A percentile compares a stretch with the other conserved stretches of the same genome.
Conservation (phyloP, 75 land plant genomes). For the Pinus tabuliformis region DNA sequence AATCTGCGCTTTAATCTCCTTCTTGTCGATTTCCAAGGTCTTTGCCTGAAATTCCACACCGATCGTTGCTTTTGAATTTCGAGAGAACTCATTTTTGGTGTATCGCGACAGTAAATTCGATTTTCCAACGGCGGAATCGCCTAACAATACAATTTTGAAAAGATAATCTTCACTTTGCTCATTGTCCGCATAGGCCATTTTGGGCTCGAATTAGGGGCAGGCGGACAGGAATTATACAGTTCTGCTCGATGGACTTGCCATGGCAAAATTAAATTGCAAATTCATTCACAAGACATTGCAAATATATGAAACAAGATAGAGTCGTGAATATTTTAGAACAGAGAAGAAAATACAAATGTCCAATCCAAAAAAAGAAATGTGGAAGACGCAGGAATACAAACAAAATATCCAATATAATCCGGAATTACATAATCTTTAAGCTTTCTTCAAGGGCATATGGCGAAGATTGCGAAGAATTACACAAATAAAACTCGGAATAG, state of each 20-base stretch:
- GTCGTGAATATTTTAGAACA: no score
- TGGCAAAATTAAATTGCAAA: not conserved
- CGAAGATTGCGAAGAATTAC: no score
- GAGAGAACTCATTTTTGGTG: conserved; percentile 26
- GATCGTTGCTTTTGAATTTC: conserved; percentile 40
- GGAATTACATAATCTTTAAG: no score
- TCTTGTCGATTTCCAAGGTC: conserved; percentile 51
- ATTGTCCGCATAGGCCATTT: conserved; percentile 3
- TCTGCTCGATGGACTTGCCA: not conserved
- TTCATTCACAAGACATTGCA: no score
- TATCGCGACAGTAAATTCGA: conserved; percentile 33
- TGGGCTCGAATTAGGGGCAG: not conserved
- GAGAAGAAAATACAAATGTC: no score
- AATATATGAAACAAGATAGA: no score
- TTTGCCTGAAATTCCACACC: conserved; percentile 54
- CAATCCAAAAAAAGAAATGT: no score
- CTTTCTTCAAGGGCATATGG: no score
- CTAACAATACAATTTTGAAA: conserved; percentile 40
- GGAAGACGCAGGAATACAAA: no score
- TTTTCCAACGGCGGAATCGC: conserved; percentile 46
- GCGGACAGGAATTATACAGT: not conserved
- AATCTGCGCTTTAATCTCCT: conserved; percentile 62
- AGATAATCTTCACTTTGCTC: conserved; percentile 34
- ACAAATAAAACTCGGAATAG: no score
- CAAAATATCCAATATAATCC: no score